phyloP scores from a whole-genome alignment of 495 filamentous ascomycete genomes.

The Penicillium nucicola region DNA sequence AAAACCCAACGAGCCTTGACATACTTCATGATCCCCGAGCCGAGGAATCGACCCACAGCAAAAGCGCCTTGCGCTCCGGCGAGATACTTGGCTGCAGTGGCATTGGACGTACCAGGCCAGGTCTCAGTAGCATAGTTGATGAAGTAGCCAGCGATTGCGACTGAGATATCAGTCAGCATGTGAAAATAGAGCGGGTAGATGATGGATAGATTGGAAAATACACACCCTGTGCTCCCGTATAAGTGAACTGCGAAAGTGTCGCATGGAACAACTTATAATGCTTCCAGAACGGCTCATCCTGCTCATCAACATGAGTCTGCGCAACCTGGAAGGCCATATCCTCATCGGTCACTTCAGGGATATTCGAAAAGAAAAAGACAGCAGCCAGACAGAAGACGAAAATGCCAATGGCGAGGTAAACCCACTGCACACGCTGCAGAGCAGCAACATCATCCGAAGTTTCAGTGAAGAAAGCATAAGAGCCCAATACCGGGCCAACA shows the following conservation, averaged over 20 bases:
- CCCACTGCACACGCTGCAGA: constrained; percentile 65
- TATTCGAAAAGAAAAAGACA: constrained; percentile 42
- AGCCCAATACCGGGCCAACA: constrained; percentile 62
- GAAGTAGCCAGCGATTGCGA: constrained; percentile 67
- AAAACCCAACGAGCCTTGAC: constrained; percentile 51
- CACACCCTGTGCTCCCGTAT: constrained; percentile 62
- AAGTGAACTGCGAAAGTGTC: constrained; percentile 69
- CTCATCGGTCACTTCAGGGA: constrained; percentile 56
- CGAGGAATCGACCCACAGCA: constrained; percentile 52
- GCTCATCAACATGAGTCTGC: constrained; percentile 40
- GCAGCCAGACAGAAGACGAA: constrained; percentile 62
- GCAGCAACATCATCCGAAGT: constrained; percentile 46
- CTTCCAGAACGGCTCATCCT: constrained; percentile 44
- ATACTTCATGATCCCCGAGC: constrained; percentile 50
- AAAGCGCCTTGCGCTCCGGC: constrained; percentile 56
- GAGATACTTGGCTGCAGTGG: constrained; percentile 50
- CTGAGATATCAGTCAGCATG: constrained; percentile 20
- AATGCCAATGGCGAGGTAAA: constrained; percentile 69
- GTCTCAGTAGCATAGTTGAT: constrained; percentile 52
- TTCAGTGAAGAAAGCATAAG: constrained; percentile 63
- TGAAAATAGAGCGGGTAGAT: not conserved
- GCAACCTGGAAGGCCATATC: constrained; percentile 54
- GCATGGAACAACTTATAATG: constrained; percentile 58
- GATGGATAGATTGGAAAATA: not conserved
- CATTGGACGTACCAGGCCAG: constrained; percentile 29